Base-by-base conservation (phyloP, 1,139 yeast species). In the Hemisphaericaspora subhashii region DNA sequence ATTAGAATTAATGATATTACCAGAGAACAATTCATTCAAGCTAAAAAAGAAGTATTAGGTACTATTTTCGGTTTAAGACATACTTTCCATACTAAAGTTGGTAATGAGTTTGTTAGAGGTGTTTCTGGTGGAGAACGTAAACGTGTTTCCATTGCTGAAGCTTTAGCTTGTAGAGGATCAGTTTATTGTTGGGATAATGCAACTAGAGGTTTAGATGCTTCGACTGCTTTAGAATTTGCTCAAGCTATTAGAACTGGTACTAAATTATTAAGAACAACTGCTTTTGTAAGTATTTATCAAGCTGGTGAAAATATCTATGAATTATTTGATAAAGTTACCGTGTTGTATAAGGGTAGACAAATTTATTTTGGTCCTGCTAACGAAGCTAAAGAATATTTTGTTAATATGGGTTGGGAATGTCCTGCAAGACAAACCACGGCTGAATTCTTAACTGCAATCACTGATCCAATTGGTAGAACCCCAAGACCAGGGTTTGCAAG, bases 71-170 rank as follows among this genome's bases (percentile, higher is more conserved):
- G 86, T 44, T 64, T 80, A 39, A 64, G 76, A 18, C 60, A 56
- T 38, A 51, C 59, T n/a, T 45, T 50, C 30, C 39, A 51, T 28
- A 51, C 65, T 22, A 57, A 56, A 36, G 64, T 59, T 27, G 64
- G 63, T 26, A 54, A 59, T 40, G 62, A 83, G 52, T 77, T 73
- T 41, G 75, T 84, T 32, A 74, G 90, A 53, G 94, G 94, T 61
- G 86, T 85, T 25, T 83, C 90, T 33, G 94, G 94, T 52, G 94
- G 94, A 65, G 92, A 85, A 64, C 73, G 92, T 51, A 84, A 84
- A 62, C 81, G 94, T 62, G 92, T 85, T 17, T 83, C 90, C 4
- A 81, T 85, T 55, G 83, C 80, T 21, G 86, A 81, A 59, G 83
- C 83, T 6, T 63, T 77, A 51, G 79, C 82, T 14, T 71, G 78